Percentiles rank a stretch among this genome's conserved stretches.
Evolutionary conservation across 805 yeast genomes (phyloP).

Genomic region (Starmerella bombicola): DNA sequence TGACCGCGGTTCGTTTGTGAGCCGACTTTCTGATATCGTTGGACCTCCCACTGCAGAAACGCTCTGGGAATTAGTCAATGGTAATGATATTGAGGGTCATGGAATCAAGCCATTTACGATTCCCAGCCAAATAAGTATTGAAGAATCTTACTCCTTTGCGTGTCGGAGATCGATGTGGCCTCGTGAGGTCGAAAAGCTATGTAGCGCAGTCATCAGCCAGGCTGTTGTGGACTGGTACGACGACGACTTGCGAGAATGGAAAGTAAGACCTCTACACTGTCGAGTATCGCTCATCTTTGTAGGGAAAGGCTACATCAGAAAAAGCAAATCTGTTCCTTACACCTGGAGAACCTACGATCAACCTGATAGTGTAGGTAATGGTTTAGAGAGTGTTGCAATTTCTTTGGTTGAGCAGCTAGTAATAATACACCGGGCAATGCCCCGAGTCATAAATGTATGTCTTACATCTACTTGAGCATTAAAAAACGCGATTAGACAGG

Average conservation of each 20-base stretch:
- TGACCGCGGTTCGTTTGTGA: neutral
- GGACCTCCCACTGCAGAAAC: neutral
- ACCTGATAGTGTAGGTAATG: neutral
- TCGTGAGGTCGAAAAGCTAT: conserved; percentile 13
- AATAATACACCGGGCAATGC: neutral
- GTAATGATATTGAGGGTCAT: conserved; percentile 13
- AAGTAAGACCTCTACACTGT: neutral
- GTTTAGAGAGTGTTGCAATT: neutral
- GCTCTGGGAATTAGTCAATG: conserved; percentile 12
- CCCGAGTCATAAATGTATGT: too few species aligned
- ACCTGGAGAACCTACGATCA: neutral
- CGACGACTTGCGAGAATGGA: conserved; percentile 19
- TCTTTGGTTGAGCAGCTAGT: conserved; percentile 3
- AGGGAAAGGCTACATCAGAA: neutral
- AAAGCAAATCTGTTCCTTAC: conserved; percentile 1
- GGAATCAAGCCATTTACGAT: conserved; percentile 8
- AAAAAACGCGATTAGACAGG: too few species aligned
- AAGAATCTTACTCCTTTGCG: conserved; percentile 22
- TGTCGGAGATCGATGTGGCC: conserved; percentile 6
- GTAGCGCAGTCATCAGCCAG: conserved; percentile 20
- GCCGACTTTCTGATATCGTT: neutral
- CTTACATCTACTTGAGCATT: too few species aligned
- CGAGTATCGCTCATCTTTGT: conserved; percentile 7
- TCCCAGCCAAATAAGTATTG: conserved; percentile 25
- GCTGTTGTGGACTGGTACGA: conserved; percentile 20